These are phyloP conservation scores for Nadsonia commutata DNA, from an alignment of 1,139 yeast species.

Conservation along the genomic window DNA sequence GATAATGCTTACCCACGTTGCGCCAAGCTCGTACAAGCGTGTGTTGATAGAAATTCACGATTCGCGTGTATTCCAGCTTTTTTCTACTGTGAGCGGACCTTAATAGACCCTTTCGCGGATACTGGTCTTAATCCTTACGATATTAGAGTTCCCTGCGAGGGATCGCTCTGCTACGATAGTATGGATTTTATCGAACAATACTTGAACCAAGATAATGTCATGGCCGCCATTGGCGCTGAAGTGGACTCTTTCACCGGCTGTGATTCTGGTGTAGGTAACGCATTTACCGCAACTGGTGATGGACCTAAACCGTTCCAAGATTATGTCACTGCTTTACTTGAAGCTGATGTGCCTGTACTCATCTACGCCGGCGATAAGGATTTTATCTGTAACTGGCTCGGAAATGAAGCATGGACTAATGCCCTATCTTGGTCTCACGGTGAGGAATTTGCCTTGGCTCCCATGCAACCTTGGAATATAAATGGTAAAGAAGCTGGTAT, in stretches of 20 bases:
- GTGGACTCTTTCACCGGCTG: slow-evolving; percentile 74
- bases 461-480: slow-evolving; percentile 23
- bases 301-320: slow-evolving; percentile 49
- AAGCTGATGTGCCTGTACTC: slow-evolving; percentile 54
- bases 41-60: slow-evolving; percentile 65
- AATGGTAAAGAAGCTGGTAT: slow-evolving; percentile 40
- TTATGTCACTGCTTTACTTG: slow-evolving; percentile 43
- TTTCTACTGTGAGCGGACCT: slow-evolving; percentile 78
- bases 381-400: slow-evolving; percentile 82
- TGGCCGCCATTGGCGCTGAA: slow-evolving; percentile 82
- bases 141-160: slow-evolving; percentile 73
- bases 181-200: slow-evolving; percentile 52
- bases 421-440: slow-evolving; percentile 47
- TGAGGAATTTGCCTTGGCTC: slow-evolving; percentile 19
- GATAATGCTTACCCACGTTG: slow-evolving; percentile 65
- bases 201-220: slow-evolving; percentile 54
- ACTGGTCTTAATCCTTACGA: slow-evolving; percentile 93
- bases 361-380: slow-evolving; percentile 85
- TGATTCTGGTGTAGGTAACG: slow-evolving; percentile 32
- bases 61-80: slow-evolving; percentile 92
- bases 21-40: slow-evolving; percentile 58
- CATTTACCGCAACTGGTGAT: slow-evolving; percentile 70
- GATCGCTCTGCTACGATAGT: slow-evolving; percentile 59
- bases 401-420: slow-evolving; percentile 68
- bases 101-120: slow-evolving; percentile 74